These are phyloP conservation scores for Scleroderma bovista DNA, from an alignment of 768 basidiomycete species.

Conservation along the genomic window DNA sequence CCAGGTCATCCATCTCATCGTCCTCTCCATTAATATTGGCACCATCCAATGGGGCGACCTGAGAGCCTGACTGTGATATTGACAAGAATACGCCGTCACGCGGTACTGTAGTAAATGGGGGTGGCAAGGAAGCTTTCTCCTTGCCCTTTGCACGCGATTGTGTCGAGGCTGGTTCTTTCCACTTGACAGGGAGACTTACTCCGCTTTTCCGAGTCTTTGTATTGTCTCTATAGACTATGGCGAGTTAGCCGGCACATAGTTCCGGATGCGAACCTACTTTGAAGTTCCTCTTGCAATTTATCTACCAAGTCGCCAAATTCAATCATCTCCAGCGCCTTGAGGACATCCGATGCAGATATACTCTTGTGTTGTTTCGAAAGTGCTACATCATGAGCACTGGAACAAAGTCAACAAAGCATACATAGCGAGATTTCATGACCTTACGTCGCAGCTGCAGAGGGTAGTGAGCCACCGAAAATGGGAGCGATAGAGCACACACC, in stretches of 20 bases:
- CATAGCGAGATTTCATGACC: slow-evolving; percentile 7
- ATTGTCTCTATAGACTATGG: slow-evolving; percentile 58
- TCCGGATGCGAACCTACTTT: slow-evolving; percentile 37
- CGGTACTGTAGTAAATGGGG: slow-evolving; percentile 28
- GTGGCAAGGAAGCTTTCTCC: slow-evolving; percentile 24
- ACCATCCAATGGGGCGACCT: slow-evolving; percentile 19
- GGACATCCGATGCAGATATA: slow-evolving; percentile 84
- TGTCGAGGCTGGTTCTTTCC: slow-evolving; percentile 30
- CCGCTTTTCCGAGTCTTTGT: slow-evolving; percentile 40
- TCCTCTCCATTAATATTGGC: slow-evolving; percentile 17
- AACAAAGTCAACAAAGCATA: neutral
- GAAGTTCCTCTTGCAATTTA: slow-evolving; percentile 57
- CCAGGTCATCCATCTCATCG: slow-evolving; percentile 30
- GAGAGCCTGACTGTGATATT: slow-evolving; percentile 17
- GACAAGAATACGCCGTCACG: slow-evolving; percentile 25
- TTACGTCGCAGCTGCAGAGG: slow-evolving; percentile 38
- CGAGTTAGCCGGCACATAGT: neutral
- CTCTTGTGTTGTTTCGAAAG: slow-evolving; percentile 81
- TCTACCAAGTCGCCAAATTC: slow-evolving; percentile 71
- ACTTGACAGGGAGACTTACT: slow-evolving; percentile 20
- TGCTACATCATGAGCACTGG: slow-evolving; percentile 85
- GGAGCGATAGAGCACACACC: slow-evolving; percentile 42
- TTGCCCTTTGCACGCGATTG: slow-evolving; percentile 24
- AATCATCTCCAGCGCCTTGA: slow-evolving; percentile 77
- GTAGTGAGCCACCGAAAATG: slow-evolving; percentile 1